phyloP scores from a whole-genome alignment of 176 grass and related monocot species.

The Eleusine indica region DNA sequence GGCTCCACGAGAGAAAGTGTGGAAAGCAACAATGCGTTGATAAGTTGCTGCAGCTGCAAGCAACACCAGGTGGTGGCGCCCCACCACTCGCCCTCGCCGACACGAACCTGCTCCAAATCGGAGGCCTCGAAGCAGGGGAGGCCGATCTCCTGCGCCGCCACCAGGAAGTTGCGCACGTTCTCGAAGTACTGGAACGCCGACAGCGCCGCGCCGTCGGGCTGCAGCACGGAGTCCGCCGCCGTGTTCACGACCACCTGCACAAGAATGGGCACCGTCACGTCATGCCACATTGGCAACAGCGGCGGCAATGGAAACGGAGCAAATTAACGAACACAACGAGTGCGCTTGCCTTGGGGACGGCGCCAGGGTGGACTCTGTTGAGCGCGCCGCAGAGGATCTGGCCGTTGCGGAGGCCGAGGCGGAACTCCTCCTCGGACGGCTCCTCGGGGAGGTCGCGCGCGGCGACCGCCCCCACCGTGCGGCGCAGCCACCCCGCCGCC shows the following conservation, averaged over 20 bases:
- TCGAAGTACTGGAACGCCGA: constrained; percentile 99
- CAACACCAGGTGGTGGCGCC: constrained; percentile 35
- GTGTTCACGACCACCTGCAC: constrained; percentile 90
- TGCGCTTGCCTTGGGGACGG: constrained; percentile 75
- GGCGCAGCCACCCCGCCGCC: constrained; percentile 91
- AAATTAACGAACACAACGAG: constrained; percentile 40
- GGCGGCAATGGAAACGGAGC: neutral
- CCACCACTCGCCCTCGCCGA: constrained; percentile 12
- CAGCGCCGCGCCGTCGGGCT: constrained; percentile 88
- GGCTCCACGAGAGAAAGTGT: constrained; percentile 34
- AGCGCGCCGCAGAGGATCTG: constrained; percentile 98
- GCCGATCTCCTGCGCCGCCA: constrained; percentile 81
- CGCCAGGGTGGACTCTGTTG: constrained; percentile 90
- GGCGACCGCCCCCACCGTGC: constrained; percentile 71
- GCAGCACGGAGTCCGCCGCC: constrained; percentile 79
- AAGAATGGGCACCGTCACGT: constrained; percentile 8
- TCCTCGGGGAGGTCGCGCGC: constrained; percentile 85
- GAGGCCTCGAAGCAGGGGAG: constrained; percentile 92
- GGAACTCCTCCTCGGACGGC: constrained; percentile 97
- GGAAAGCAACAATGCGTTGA: constrained; percentile 48
- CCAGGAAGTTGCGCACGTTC: constrained; percentile 99
- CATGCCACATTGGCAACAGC: constrained; percentile 10
- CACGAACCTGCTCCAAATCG: constrained; percentile 91
- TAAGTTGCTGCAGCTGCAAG: constrained; percentile 49
- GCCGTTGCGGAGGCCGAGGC: constrained; percentile 85